Percentiles rank a stretch among this genome's conserved stretches.
These are phyloP conservation scores for Mortierella sp. DNA, from an alignment of 371 early-diverging fungal genomes.

Conservation along the genomic window DNA sequence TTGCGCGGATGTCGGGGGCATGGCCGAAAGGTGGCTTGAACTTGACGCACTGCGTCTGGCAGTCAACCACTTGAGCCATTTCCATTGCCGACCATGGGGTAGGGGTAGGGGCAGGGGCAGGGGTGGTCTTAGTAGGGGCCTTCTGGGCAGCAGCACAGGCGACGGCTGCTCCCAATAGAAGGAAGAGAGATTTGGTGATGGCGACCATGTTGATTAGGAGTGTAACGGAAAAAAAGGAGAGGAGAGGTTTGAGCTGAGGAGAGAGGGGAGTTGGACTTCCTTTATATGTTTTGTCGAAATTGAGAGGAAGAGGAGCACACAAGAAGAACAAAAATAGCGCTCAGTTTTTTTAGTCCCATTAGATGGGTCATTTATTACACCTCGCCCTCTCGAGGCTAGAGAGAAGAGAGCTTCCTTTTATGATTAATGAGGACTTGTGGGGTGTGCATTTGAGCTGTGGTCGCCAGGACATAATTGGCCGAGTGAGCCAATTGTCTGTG, in stretches of 20 bases:
- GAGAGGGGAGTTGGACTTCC: conserved; percentile 6
- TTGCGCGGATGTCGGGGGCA: conserved; percentile 10
- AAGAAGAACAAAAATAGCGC: too few relatives aligned
- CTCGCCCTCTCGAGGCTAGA: too few relatives aligned
- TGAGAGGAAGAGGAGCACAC: too few relatives aligned
- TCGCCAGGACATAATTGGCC: too few relatives aligned
- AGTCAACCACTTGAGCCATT: conserved; percentile 41
- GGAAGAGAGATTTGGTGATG: conserved; percentile 29
- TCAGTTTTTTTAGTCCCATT: too few relatives aligned
- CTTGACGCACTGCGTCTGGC: conserved; percentile 35
- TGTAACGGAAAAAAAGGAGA: conserved; percentile 12
- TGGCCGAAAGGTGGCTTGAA: conserved; percentile 32
- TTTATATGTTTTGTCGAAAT: conserved; percentile 32
- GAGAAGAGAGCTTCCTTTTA: too few relatives aligned
- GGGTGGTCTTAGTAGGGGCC: conserved; percentile 11
- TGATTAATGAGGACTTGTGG: too few relatives aligned
- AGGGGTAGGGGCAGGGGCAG: conserved; percentile 12
- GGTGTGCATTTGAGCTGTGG: too few relatives aligned
- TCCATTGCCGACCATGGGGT: conserved; percentile 26
- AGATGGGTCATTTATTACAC: too few relatives aligned
- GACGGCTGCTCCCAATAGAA: conserved; percentile 29
- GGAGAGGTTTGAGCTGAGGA: conserved; percentile 6
- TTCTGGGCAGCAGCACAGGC: conserved; percentile 23
- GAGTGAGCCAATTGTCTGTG: too few relatives aligned
- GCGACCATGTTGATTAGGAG: conserved; percentile 40